Evolutionary conservation across 352 stramenopile species (phyloP), one percentile per base, ranked within the genome.

Genomic region (Pythium aphanidermatum): DNA sequence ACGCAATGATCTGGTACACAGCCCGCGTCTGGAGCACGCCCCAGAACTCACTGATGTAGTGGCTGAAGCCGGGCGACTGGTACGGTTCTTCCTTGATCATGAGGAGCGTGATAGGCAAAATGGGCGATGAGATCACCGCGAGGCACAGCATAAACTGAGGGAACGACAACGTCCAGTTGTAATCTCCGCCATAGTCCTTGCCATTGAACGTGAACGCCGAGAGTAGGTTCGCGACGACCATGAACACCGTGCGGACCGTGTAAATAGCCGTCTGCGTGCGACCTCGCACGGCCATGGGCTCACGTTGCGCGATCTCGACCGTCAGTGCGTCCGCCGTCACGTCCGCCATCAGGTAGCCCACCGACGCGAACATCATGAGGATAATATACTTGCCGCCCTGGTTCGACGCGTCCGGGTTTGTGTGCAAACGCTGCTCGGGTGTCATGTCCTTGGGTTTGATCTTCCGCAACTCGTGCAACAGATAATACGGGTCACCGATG

Each of bases 271-370:
- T 52, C 42, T 58, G 51, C 12, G 51, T 58, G 43, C 37, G 47
- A 13, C 67, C 67, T 8, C 61, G 56, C 4, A 63, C 29, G 32
- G 24, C 51, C 16, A 55, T 39, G 2, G 53, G 36, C 41, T 79
- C 68, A 31, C 46, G 47, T 41, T 74, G 64, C 12, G 59, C 62
- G 25, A 69, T 53, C 36, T 73, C 51, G 24, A 75, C 63, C 19
- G 62, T 49, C 21, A 74, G 39, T 1, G 68, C 71, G 60, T 86
- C 74, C 31, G 58, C 55, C 10, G 72, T 64, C 7, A 83, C 68
- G 56, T 85, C 72, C 16, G 73, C 56, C 47, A 81, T 73, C 34
- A 84, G 59, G 46, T 83, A 83, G 2, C 72, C 72, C 24, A 82
- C 29, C 17, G 66, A 68, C 1, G 75, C 68, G 17, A 78, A 45